Conservation (phyloP, 2,329 filamentous ascomycete genomes). For the Talaromyces funiculosus region DNA sequence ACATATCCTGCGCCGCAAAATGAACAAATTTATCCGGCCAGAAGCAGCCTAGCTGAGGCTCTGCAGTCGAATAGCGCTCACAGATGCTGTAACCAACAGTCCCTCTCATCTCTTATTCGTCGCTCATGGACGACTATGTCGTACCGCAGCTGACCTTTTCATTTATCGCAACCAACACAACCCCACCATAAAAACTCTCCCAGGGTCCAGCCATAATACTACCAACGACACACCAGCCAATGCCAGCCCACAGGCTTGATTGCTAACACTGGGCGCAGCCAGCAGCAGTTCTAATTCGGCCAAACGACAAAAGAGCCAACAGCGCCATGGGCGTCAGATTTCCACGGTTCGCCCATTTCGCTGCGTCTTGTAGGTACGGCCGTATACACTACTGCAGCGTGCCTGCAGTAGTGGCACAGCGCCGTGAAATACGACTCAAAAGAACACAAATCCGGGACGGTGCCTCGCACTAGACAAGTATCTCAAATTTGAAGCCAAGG, state of each 20-base stretch:
- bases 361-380: conserved; percentile 2
- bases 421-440: background rate
- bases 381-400: conserved; percentile 1
- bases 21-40: background rate
- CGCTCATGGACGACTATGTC: background rate
- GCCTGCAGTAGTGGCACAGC: background rate
- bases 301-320: background rate
- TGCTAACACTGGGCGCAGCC: background rate
- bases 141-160: background rate
- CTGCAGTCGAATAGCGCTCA: background rate
- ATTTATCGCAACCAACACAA: background rate
- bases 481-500: background rate
- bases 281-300: background rate
- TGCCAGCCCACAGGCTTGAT: background rate
- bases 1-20: background rate
- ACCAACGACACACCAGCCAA: background rate
- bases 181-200: background rate
- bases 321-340: background rate
- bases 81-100: background rate
- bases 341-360: background rate
- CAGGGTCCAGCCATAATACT: background rate
- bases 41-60: conserved; percentile 5
- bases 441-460: background rate
- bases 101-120: background rate
- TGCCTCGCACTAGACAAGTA: background rate